These are phyloP conservation scores for Buxus sempervirens DNA, from an alignment of 164 flowering plant genomes.

Conservation along the genomic window DNA sequence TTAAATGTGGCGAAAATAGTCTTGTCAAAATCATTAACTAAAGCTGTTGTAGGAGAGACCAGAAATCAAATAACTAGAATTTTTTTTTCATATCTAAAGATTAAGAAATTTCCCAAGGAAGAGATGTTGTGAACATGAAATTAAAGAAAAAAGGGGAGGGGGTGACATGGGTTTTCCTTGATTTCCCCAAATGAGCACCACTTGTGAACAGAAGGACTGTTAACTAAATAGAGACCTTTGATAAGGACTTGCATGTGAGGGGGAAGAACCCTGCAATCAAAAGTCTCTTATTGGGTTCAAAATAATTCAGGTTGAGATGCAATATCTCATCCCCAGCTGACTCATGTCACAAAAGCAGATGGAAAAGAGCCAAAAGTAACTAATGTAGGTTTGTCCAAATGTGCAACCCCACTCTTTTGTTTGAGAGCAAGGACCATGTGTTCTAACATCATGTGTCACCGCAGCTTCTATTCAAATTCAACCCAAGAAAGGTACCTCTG, in stretches of 20 bases:
- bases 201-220: neutral
- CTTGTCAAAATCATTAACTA: no score
- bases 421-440: neutral
- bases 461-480: neutral
- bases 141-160: no score
- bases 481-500: conserved; percentile 18
- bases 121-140: neutral
- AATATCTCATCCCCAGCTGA: neutral
- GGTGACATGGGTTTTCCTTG: neutral
- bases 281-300: neutral
- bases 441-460: neutral
- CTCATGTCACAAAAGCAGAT: neutral
- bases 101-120: neutral
- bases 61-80: neutral
- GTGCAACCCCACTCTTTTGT: neutral
- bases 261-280: neutral
- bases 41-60: no score
- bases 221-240: neutral
- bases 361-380: neutral
- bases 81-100: neutral
- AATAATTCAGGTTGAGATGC: neutral
- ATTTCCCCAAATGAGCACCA: neutral
- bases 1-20: no score
- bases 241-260: neutral
- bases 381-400: neutral